These are phyloP conservation scores for Astrocystis sublimbata DNA, from an alignment of 495 filamentous ascomycete species.

Conservation along the genomic window DNA sequence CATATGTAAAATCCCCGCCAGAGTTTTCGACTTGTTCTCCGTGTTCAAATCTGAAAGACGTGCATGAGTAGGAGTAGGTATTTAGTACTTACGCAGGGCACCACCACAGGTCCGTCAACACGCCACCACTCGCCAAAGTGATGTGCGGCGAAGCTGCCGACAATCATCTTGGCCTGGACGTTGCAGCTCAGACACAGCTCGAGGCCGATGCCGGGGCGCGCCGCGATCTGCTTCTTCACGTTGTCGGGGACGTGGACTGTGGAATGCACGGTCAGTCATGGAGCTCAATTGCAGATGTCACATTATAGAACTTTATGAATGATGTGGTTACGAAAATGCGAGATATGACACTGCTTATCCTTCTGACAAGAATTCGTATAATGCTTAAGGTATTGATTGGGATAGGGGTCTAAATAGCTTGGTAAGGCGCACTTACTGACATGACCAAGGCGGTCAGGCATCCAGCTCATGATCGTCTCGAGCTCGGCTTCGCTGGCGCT, in stretches of 20 bases:
- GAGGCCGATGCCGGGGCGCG: slow-evolving; percentile 55
- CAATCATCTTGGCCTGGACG: slow-evolving; percentile 71
- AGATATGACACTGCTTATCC: too few relatives aligned
- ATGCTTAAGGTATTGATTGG: too few relatives aligned
- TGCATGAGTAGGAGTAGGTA: slow-evolving; percentile 19
- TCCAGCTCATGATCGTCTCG: slow-evolving; percentile 59
- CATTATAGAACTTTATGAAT: too few relatives aligned
- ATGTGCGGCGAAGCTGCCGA: slow-evolving; percentile 65
- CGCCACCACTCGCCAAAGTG: slow-evolving; percentile 71
- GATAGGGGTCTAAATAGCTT: not conserved
- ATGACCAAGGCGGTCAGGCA: slow-evolving; percentile 74
- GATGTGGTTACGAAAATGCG: too few relatives aligned
- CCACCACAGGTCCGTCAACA: slow-evolving; percentile 37
- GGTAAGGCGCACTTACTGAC: slow-evolving; percentile 47
- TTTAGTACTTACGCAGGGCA: slow-evolving; percentile 42
- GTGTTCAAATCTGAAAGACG: not conserved
- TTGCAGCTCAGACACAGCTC: slow-evolving; percentile 84
- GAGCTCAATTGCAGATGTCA: not conserved
- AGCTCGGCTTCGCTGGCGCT: slow-evolving; percentile 61
- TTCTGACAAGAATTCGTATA: too few relatives aligned
- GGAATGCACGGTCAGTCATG: not conserved
- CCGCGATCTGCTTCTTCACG: slow-evolving; percentile 56
- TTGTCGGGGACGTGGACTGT: slow-evolving; percentile 60
- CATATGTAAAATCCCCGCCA: too few relatives aligned
- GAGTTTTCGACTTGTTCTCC: not conserved